These are phyloP conservation scores for Backusella morwellensis DNA, from an alignment of 192 early-diverging fungal genomes.

Conservation along the genomic window DNA sequence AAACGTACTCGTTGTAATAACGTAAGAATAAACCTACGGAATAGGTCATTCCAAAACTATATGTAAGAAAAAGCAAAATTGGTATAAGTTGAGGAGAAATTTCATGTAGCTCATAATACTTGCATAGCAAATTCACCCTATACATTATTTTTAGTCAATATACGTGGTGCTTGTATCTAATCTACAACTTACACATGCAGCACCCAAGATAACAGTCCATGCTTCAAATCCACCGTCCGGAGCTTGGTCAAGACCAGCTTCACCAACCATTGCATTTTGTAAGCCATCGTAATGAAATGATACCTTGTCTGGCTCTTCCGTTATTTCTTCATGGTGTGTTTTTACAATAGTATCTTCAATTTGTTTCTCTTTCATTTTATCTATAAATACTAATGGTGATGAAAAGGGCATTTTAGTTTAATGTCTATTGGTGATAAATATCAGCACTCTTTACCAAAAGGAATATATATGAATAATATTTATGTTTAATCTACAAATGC, in stretches of 20 bases:
- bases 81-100: neutral
- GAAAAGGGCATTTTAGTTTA: neutral
- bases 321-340: neutral
- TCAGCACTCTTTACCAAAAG: neutral
- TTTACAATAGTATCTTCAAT: neutral
- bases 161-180: neutral
- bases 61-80: neutral
- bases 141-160: neutral
- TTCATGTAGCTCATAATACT: neutral
- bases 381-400: neutral
- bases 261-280: neutral
- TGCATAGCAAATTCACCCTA: neutral
- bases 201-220: slow-evolving; percentile 42
- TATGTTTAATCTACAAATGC: neutral
- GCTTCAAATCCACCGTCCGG: slow-evolving; percentile 41
- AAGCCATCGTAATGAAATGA: neutral
- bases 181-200: slow-evolving; percentile 33
- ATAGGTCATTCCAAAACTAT: neutral
- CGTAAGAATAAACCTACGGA: neutral
- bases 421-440: neutral
- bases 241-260: slow-evolving; percentile 17
- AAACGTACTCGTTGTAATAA: slow-evolving; percentile 35
- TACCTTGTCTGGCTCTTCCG: neutral
- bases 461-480: neutral
- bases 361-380: neutral